Evolutionary conservation across 2,329 filamentous ascomycete genomes (phyloP).

Genomic region (Diaporthe sp.): DNA sequence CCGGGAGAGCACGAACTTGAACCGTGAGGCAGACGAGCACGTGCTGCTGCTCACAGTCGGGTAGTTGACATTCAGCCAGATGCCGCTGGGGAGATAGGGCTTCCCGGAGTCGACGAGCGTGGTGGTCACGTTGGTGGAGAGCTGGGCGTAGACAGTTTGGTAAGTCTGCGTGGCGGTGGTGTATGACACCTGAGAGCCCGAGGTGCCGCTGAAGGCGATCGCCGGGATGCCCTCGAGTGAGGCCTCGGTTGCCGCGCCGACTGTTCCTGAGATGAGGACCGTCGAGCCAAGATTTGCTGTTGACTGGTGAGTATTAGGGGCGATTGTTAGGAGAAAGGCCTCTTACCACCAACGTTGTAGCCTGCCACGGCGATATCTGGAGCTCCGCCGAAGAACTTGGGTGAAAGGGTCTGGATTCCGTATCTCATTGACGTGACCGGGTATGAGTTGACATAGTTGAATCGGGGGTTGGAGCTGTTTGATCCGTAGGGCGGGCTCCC

Average conservation of each 20-base stretch:
- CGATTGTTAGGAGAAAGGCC: accelerated
- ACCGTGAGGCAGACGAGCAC: slow-evolving; percentile 66
- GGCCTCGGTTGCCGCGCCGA: slow-evolving; percentile 73
- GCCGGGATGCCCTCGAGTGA: slow-evolving; percentile 69
- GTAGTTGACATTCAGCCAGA: slow-evolving; percentile 79
- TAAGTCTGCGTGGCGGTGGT: slow-evolving; percentile 60
- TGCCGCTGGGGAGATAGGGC: slow-evolving; percentile 72
- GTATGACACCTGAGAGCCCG: slow-evolving; percentile 29
- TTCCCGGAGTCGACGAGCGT: slow-evolving; percentile 66
- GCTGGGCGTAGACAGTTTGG: slow-evolving; percentile 68
- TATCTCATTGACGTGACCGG: slow-evolving; percentile 74
- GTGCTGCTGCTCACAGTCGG: slow-evolving; percentile 59
- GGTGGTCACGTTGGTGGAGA: slow-evolving; percentile 70
- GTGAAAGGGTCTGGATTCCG: slow-evolving; percentile 69
- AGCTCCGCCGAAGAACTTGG: slow-evolving; percentile 64
- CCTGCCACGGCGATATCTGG: slow-evolving; percentile 75
- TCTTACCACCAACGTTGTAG: slow-evolving; percentile 64
- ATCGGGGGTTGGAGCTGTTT: slow-evolving; percentile 67
- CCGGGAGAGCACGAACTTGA: slow-evolving; percentile 74
- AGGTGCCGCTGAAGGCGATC: slow-evolving; percentile 73
- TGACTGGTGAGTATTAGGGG: neutral
- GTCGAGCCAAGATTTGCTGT: slow-evolving; percentile 65
- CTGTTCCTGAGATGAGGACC: slow-evolving; percentile 73
- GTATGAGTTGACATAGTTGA: slow-evolving; percentile 81
- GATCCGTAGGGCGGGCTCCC: slow-evolving; percentile 68